Conservation (phyloP, 2,329 filamentous ascomycete genomes). For the Alternaria alternata region DNA sequence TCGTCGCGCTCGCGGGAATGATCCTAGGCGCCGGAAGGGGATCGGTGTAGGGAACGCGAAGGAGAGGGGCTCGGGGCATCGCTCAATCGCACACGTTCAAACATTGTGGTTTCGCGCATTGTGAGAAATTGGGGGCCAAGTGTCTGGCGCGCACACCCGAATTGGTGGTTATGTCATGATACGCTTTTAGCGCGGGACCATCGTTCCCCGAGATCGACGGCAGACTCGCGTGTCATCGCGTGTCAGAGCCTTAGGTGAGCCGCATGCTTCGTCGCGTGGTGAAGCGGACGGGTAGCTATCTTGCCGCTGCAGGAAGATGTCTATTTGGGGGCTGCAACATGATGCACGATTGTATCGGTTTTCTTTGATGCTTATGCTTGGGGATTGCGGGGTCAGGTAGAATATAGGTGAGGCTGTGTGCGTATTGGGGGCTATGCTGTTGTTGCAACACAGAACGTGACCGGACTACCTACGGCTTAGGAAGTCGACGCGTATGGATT, state of each 20-base stretch:
- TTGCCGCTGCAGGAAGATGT: constrained; percentile 16
- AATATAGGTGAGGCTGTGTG: constrained; percentile 5
- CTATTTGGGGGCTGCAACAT: constrained; percentile 19
- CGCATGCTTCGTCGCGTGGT: constrained; percentile 18
- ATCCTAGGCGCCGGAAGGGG: constrained; percentile 78
- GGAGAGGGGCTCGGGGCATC: constrained; percentile 65
- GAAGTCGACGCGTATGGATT: background rate
- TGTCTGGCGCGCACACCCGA: background rate
- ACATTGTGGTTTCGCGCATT: constrained; percentile 20
- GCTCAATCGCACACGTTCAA: constrained; percentile 11
- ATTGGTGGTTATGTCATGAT: constrained; percentile 24
- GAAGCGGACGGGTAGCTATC: constrained; percentile 8
- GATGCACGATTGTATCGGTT: constrained; percentile 5
- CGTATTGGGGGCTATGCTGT: constrained; percentile 5
- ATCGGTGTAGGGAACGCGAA: constrained; percentile 91
- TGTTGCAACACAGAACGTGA: background rate
- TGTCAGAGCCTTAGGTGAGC: constrained; percentile 58
- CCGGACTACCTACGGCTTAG: background rate
- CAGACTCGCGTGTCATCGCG: background rate
- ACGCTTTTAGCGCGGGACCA: constrained; percentile 12
- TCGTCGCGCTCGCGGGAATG: constrained; percentile 75
- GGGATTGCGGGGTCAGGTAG: constrained; percentile 7
- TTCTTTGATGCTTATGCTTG: constrained; percentile 3
- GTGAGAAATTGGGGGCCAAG: background rate
- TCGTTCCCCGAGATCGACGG: background rate